Base-by-base conservation (phyloP, 1,284 basidiomycete species). In the Cryptococcus deneoformans region DNA sequence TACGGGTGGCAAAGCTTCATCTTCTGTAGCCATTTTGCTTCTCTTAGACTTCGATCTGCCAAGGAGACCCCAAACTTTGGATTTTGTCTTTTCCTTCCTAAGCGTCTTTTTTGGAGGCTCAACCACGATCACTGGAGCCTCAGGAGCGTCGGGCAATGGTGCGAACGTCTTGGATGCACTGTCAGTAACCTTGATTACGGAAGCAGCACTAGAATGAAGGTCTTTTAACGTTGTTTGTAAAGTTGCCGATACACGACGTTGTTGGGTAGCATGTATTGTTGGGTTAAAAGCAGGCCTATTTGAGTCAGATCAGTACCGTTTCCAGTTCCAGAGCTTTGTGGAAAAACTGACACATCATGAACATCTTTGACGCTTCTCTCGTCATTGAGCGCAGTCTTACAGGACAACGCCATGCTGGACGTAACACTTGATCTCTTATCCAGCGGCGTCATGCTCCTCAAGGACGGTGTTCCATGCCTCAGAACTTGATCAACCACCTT, bases 11-110 rank as follows among this genome's bases (percentile, higher is more conserved):
- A 48, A 9, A 8, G 42, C 36, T 45, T 14, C 20, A 20, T 20
- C n/a, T 6, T 48, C 20, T 20, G 20, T 20, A 20, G 43, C 20
- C 8, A 57, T 47, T 54, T 68, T 67, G 8, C 52, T 45, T 53
- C 68, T 69, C 56, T 62, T 67, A 1, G 54, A 43, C 54, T 63
- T 66, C 43, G 55, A 58, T 16, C 66, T 60, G 2, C 62, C 63
- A 35, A 75, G 58, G 8, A 72, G 59, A 20, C 9, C 14, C 45
- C 48, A 4, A n/a, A 38, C 20, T 29, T 20, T 20, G 20, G 68
- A 69, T 38, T 65, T 70, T 8, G 73, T 72, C 61, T 66, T 72
- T 36, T 72, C 70, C 53, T 59, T 64, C 52, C 63, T 67, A 14
- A 70, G 53, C 5, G 60, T 54, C 47, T 59, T 62, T 62, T 50